A percentile compares a stretch with the other conserved stretches of the same genome.
These are phyloP conservation scores for Dalbergia cochinchinensis DNA, from an alignment of 306 rosid species.

Conservation along the genomic window DNA sequence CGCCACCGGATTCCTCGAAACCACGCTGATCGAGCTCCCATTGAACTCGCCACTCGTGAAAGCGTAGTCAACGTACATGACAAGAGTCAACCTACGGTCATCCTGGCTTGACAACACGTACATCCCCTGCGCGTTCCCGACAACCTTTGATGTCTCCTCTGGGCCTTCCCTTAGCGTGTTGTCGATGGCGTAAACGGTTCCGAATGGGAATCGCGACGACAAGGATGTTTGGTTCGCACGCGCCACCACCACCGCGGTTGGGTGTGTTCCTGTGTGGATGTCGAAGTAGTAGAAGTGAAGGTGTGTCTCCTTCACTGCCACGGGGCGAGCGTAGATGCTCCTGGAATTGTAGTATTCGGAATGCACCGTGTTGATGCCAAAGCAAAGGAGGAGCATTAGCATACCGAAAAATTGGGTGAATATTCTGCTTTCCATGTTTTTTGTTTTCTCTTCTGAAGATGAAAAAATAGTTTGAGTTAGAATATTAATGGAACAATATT, in stretches of 20 bases:
- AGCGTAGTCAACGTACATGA: conserved; percentile 51
- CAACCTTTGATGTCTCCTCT: conserved; percentile 34
- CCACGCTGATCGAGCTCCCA: conserved; percentile 51
- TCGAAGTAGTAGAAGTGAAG: conserved; percentile 59
- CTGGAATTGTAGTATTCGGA: conserved; percentile 41
- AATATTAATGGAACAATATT: too few species aligned
- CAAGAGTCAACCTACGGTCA: too few species aligned
- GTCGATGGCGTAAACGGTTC: conserved; percentile 45
- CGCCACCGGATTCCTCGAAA: conserved; percentile 54
- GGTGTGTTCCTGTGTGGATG: conserved; percentile 46
- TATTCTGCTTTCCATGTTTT: conserved; percentile 13
- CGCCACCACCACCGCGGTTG: conserved; percentile 41
- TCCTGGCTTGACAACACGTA: conserved; percentile 44
- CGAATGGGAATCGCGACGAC: conserved; percentile 19
- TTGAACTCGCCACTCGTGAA: conserved; percentile 45
- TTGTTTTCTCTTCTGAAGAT: neutral
- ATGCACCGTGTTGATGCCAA: conserved; percentile 8
- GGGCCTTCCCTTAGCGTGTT: conserved; percentile 49
- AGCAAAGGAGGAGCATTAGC: neutral
- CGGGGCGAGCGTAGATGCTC: neutral
- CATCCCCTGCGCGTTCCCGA: conserved; percentile 58
- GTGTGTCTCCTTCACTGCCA: conserved; percentile 34
- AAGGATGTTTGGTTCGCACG: conserved; percentile 27
- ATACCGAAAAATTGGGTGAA: neutral
- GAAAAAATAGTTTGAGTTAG: too few species aligned